Evolutionary conservation across 108 stramenopile species (phyloP).

Genomic region (Pseudonitzschia multiseries): DNA sequence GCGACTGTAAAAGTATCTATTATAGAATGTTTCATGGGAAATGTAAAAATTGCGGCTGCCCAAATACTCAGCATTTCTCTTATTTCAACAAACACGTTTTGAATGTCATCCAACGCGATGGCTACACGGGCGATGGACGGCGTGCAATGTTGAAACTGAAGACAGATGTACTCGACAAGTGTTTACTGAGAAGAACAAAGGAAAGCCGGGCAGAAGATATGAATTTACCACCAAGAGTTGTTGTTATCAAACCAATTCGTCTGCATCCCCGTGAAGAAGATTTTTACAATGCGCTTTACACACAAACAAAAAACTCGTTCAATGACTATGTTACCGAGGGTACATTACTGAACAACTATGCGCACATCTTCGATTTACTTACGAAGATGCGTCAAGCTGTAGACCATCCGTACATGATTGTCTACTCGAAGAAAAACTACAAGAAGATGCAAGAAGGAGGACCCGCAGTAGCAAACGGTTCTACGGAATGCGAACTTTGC

Average conservation of each 20-base stretch:
- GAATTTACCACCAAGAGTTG: conserved; percentile 89
- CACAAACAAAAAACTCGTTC: conserved; percentile 92
- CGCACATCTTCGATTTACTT: conserved; percentile 65
- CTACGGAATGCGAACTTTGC: conserved; percentile 77
- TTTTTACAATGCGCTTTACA: conserved; percentile 98
- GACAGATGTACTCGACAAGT: conserved; percentile 79
- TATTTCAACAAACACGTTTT: conserved; percentile 93
- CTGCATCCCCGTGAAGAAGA: conserved; percentile 93
- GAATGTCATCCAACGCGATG: conserved; percentile 92
- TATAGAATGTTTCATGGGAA: conserved; percentile 86
- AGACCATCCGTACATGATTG: conserved; percentile 95
- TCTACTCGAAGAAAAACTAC: conserved; percentile 34
- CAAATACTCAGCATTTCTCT: conserved; percentile 90
- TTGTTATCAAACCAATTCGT: conserved; percentile 79
- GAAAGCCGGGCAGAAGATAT: conserved; percentile 92
- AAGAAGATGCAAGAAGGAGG: conserved; percentile 20
- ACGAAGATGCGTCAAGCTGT: conserved; percentile 97
- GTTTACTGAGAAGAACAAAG: conserved; percentile 97
- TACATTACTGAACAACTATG: conserved; percentile 98
- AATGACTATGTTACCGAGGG: conserved; percentile 91
- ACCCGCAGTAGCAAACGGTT: conserved; percentile 62
- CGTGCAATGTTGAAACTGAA: conserved; percentile 91
- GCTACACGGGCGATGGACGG: conserved; percentile 87
- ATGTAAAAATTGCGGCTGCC: conserved; percentile 91
- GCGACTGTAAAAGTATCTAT: conserved; percentile 92